Percentiles rank a stretch among this genome's conserved stretches.
Conservation (phyloP, 371 early-diverging fungal species). For the Mycotypha africana region DNA sequence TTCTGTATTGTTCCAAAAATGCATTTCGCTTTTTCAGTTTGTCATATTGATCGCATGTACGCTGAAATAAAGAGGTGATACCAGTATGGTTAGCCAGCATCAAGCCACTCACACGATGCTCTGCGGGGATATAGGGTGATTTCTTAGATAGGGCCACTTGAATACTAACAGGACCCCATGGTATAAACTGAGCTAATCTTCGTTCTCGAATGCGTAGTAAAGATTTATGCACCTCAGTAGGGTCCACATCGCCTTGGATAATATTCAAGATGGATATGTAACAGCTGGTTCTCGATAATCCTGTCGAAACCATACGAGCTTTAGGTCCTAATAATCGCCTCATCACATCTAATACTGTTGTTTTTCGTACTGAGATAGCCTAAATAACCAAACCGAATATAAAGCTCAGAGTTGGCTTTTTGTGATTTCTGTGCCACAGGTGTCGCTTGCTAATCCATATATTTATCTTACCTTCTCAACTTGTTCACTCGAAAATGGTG, state of each 20-base stretch:
- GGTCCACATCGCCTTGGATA: constrained; percentile 97
- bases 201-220: constrained; percentile 93
- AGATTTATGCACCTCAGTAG: constrained; percentile 98
- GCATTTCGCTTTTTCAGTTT: constrained; percentile 95
- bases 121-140: constrained; percentile 88
- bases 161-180: constrained; percentile 99
- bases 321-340: constrained; percentile 92
- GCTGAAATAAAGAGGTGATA: constrained; percentile 87
- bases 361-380: constrained; percentile 89
- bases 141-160: constrained; percentile 94
- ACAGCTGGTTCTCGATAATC: constrained; percentile 85
- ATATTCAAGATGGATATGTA: constrained; percentile 96
- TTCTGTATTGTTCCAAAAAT: constrained; percentile 96
- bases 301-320: constrained; percentile 94
- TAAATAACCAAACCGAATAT: constrained; percentile 14
- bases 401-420: too few species aligned
- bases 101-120: constrained; percentile 94
- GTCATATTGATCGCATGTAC: constrained; percentile 97
- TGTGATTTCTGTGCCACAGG: too few species aligned
- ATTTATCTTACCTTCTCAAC: constrained; percentile 73
- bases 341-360: constrained; percentile 98
- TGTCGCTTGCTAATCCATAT: too few species aligned
- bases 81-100: constrained; percentile 98
- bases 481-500: constrained; percentile 96
- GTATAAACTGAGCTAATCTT: constrained; percentile 94